A percentile compares a stretch with the other conserved stretches of the same genome.
Conservation (phyloP, 371 early-diverging fungal genomes). For the Apophysomyces trapeziformis region DNA sequence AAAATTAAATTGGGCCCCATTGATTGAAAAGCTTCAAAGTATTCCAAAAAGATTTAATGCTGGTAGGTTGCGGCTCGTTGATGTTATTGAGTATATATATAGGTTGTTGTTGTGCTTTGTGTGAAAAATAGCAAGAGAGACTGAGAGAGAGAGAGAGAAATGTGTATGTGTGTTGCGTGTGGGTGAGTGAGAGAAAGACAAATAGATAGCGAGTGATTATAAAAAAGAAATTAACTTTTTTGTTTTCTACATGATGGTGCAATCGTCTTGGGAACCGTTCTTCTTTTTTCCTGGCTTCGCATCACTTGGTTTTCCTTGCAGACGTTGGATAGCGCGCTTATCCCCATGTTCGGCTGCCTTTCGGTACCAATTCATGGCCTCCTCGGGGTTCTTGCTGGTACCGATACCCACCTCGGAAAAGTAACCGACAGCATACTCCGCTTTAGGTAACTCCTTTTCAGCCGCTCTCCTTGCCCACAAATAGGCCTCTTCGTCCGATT, state of each 20-base stretch:
- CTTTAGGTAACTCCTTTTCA: conserved; percentile 84
- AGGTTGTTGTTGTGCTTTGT: too few species aligned
- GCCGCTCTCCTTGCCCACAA: conserved; percentile 88
- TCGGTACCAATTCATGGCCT: conserved; percentile 83
- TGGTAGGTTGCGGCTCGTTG: too few species aligned
- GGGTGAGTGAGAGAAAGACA: not conserved
- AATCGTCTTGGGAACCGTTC: conserved; percentile 45
- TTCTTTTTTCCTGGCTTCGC: conserved; percentile 41
- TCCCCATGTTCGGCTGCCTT: conserved; percentile 84
- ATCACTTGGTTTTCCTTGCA: conserved; percentile 50
- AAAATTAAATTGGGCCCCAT: too few species aligned
- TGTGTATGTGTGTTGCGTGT: too few species aligned
- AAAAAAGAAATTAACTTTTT: not conserved
- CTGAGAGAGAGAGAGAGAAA: too few species aligned
- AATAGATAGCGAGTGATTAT: not conserved
- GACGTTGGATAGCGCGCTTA: conserved; percentile 73
- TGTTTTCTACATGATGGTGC: conserved; percentile 48
- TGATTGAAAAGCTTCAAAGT: too few species aligned
- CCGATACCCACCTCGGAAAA: conserved; percentile 87
- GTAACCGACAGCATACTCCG: conserved; percentile 89
- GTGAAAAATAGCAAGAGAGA: too few species aligned
- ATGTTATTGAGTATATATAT: too few species aligned
- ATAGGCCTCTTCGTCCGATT: conserved; percentile 88
- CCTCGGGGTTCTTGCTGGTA: conserved; percentile 63
- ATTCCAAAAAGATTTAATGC: too few species aligned